A percentile compares a stretch with the other conserved stretches of the same genome.
These are phyloP conservation scores for Asterionellopsis glacialis DNA, from an alignment of 108 stramenopile genomes.

Conservation along the genomic window DNA sequence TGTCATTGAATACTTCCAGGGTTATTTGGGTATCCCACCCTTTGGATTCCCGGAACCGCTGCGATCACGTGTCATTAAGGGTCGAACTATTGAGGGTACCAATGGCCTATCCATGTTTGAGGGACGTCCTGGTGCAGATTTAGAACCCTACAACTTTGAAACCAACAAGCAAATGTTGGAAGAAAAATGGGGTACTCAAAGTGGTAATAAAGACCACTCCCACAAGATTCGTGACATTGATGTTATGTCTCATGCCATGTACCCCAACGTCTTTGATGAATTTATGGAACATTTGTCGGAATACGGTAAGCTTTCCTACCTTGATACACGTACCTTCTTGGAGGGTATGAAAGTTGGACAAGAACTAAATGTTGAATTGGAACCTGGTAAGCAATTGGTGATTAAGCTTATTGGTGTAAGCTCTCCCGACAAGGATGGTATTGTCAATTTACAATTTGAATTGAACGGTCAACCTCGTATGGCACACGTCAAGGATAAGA, in stretches of 20 bases:
- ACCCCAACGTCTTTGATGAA: conserved; percentile 90
- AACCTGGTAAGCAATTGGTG: conserved; percentile 80
- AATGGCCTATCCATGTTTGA: conserved; percentile 74
- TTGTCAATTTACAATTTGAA: conserved; percentile 87
- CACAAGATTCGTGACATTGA: conserved; percentile 70
- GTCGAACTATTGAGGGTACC: conserved; percentile 75
- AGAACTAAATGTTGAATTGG: conserved; percentile 70
- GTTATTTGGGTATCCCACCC: conserved; percentile 86
- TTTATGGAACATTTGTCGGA: conserved; percentile 59
- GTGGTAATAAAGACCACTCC: conserved; percentile 2
- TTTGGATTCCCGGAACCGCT: conserved; percentile 97
- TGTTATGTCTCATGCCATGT: conserved; percentile 89
- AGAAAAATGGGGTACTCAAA: conserved; percentile 62
- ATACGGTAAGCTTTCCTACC: conserved; percentile 70
- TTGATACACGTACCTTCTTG: conserved; percentile 93
- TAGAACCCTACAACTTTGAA: conserved; percentile 81
- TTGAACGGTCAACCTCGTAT: conserved; percentile 88
- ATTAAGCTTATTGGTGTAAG: conserved; percentile 70
- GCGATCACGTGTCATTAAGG: conserved; percentile 76
- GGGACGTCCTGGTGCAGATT: conserved; percentile 93
- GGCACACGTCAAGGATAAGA: conserved; percentile 67
- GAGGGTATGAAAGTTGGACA: conserved; percentile 90
- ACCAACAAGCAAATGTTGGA: conserved; percentile 49
- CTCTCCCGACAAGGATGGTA: conserved; percentile 65
- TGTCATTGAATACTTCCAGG: conserved; percentile 96